These are phyloP conservation scores for Benincasa hispida DNA, from an alignment of 306 rosid species.

Conservation along the genomic window DNA sequence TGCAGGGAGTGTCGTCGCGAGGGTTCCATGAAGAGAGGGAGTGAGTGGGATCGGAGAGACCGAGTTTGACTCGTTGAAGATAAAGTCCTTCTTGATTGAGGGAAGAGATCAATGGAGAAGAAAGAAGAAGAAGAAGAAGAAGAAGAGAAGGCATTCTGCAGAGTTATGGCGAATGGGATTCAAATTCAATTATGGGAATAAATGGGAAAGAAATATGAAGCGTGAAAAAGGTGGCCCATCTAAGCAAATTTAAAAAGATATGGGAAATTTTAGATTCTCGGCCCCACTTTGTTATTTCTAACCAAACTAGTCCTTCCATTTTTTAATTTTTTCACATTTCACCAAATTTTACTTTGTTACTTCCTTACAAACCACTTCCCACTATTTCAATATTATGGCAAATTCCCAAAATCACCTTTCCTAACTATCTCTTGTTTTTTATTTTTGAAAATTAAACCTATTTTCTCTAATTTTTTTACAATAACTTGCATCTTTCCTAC, in stretches of 20 bases:
- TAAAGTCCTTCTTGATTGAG: constrained; percentile 59
- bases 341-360: too few species aligned
- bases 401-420: too few species aligned
- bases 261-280: background rate
- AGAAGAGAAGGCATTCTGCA: background rate
- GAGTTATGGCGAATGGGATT: background rate
- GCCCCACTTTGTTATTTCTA: background rate
- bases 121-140: constrained; percentile 9
- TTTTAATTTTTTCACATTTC: too few species aligned
- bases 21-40: constrained; percentile 40
- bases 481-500: too few species aligned
- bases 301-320: too few species aligned
- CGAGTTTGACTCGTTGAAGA: constrained; percentile 35
- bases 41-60: constrained; percentile 30
- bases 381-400: too few species aligned
- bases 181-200: too few species aligned
- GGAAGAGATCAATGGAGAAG: constrained; percentile 15
- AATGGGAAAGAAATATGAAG: background rate
- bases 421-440: too few species aligned
- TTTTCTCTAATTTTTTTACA: too few species aligned
- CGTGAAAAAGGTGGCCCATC: background rate
- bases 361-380: too few species aligned
- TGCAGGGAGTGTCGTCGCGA: constrained; percentile 43
- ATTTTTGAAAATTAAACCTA: too few species aligned
- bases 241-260: background rate